Percentiles rank a stretch among this genome's conserved stretches.
Conservation (phyloP, 176 grass and related monocot species). For the Poa pratensis region DNA sequence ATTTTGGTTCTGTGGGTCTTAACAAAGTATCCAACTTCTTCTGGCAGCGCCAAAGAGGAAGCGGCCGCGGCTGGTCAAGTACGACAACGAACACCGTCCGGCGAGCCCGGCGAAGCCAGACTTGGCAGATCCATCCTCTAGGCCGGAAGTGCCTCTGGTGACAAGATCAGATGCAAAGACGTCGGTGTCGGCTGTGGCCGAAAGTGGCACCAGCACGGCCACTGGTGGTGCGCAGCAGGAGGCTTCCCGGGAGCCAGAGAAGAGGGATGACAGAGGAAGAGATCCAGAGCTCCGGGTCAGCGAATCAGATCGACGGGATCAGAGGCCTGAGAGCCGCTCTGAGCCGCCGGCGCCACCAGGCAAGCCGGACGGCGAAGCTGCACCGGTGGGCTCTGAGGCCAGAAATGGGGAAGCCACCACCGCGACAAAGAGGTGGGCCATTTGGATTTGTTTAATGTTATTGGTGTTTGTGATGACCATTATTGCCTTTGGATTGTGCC, state of each 20-base stretch:
- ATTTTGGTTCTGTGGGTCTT: conserved; percentile 29
- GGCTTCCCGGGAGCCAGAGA: conserved; percentile 51
- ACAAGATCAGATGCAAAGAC: conserved; percentile 66
- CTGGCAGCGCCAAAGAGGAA: conserved; percentile 85
- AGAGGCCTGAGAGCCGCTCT: conserved; percentile 48
- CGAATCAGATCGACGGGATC: conserved; percentile 55
- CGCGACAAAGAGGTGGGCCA: conserved; percentile 75
- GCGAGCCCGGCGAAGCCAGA: conserved; percentile 58
- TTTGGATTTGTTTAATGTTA: conserved; percentile 44
- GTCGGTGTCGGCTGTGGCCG: conserved; percentile 29
- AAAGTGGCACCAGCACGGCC: conserved; percentile 45
- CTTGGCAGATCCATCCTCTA: conserved; percentile 44
- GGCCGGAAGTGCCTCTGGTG: conserved; percentile 33
- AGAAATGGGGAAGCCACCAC: conserved; percentile 56
- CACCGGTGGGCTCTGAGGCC: conserved; percentile 45
- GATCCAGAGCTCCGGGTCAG: conserved; percentile 51
- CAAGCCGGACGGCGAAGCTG: conserved; percentile 56
- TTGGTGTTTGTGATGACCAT: conserved; percentile 38
- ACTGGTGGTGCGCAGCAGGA: conserved; percentile 15
- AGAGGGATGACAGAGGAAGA: conserved; percentile 43
- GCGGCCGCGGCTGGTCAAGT: conserved; percentile 77
- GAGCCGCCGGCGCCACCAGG: conserved; percentile 39
- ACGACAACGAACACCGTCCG: conserved; percentile 57
- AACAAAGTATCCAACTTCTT: conserved; percentile 18
- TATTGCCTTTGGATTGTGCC: conserved; percentile 55